These are phyloP conservation scores for Knoxia roxburghii DNA, from an alignment of 257 asterid species.

Conservation along the genomic window DNA sequence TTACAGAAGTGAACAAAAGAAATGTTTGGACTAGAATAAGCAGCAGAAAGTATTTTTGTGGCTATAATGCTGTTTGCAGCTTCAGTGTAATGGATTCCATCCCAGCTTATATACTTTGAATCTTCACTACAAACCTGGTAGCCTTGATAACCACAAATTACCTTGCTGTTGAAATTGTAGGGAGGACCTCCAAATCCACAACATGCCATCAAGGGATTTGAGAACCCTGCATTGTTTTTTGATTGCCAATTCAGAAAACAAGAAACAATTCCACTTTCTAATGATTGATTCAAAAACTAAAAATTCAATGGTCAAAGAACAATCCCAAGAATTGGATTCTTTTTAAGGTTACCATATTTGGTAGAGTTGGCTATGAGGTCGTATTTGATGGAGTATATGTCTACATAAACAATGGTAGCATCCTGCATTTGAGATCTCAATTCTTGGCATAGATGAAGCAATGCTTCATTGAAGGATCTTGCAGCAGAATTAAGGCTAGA, in stretches of 20 bases:
- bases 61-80: conserved; percentile 65
- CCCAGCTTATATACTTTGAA: conserved; percentile 58
- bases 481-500: conserved; percentile 58
- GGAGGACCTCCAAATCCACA: conserved; percentile 93
- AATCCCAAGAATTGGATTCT: too few species aligned
- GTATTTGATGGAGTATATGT: conserved; percentile 64
- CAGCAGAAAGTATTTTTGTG: conserved; percentile 54
- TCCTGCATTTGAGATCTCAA: conserved; percentile 55
- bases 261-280: not conserved
- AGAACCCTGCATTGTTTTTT: conserved; percentile 50
- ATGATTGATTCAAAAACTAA: too few species aligned
- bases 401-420: conserved; percentile 69
- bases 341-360: conserved; percentile 41
- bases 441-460: conserved; percentile 37
- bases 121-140: conserved; percentile 52
- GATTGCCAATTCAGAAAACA: not conserved
- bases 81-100: conserved; percentile 81
- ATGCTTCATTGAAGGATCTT: conserved; percentile 56
- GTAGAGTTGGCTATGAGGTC: conserved; percentile 72
- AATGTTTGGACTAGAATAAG: conserved; percentile 53
- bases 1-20: conserved; percentile 61
- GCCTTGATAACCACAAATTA: conserved; percentile 56
- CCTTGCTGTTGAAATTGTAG: conserved; percentile 48
- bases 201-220: conserved; percentile 70
- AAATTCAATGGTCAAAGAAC: too few species aligned